Percentiles rank a stretch among this genome's conserved stretches.
Conservation (phyloP, 441 rosid species). For the Euphorbia neoarborescens region DNA sequence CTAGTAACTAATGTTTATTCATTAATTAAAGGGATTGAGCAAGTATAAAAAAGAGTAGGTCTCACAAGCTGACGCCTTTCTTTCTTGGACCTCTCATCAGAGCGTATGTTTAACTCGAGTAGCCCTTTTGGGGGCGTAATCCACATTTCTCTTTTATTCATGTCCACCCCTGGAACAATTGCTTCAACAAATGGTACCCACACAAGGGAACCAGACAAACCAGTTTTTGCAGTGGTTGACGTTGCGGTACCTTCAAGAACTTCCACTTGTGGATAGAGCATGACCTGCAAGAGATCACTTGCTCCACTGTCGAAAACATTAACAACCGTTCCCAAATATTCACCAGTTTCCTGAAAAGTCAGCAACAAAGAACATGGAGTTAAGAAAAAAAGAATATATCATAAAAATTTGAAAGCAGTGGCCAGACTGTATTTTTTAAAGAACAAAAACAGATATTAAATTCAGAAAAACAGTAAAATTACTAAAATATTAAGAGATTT, state of each 20-base stretch:
- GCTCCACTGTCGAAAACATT: conserved; percentile 71
- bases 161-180: conserved; percentile 81
- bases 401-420: background rate
- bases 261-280: conserved; percentile 39
- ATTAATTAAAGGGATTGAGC: conserved; percentile 20
- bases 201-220: conserved; percentile 39
- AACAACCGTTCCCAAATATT: conserved; percentile 68
- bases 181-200: conserved; percentile 88
- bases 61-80: conserved; percentile 92
- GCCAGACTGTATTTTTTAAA: background rate
- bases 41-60: conserved; percentile 39
- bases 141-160: conserved; percentile 59
- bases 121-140: conserved; percentile 90
- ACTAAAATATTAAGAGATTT: background rate
- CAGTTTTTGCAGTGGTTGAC: conserved; percentile 26
- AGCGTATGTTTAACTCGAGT: conserved; percentile 62
- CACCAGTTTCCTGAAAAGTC: conserved; percentile 56
- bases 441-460: background rate
- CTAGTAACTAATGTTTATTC: conserved; percentile 4
- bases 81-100: conserved; percentile 73
- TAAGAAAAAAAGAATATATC: conserved; percentile 1
- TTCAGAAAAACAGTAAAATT: background rate
- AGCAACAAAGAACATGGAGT: background rate
- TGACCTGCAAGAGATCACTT: conserved; percentile 66
- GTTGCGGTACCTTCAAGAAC: conserved; percentile 31